These are phyloP conservation scores for Tricholoma sp. DNA, from an alignment of 768 basidiomycete species.

Conservation along the genomic window DNA sequence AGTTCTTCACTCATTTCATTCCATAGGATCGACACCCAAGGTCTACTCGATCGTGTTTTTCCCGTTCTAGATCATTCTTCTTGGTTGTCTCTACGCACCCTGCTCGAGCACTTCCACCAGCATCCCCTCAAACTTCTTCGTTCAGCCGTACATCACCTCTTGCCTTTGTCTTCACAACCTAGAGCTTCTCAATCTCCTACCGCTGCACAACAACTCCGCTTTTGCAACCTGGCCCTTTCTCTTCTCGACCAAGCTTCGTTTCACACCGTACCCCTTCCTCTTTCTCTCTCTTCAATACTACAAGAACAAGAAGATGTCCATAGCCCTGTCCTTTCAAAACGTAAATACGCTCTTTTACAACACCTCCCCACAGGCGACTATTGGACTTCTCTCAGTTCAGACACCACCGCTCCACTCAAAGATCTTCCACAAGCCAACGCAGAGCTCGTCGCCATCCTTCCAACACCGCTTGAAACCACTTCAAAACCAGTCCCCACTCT, in stretches of 20 bases:
- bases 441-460: conserved; percentile 71
- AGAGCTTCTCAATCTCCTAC: conserved; percentile 60
- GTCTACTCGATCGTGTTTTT: conserved; percentile 77
- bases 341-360: conserved; percentile 74
- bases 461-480: conserved; percentile 46
- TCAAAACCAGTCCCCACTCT: conserved; percentile 41
- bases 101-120: conserved; percentile 48
- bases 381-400: conserved; percentile 68
- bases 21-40: conserved; percentile 63
- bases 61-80: conserved; percentile 41
- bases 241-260: conserved; percentile 69
- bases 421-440: conserved; percentile 60
- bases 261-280: conserved; percentile 37
- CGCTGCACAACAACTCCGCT: conserved; percentile 65
- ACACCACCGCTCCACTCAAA: conserved; percentile 38
- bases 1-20: conserved; percentile 2
- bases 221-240: conserved; percentile 68
- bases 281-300: conserved; percentile 42
- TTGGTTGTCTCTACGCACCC: conserved; percentile 47
- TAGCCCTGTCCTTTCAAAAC: conserved; percentile 26
- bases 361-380: conserved; percentile 72
- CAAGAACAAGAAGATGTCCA: conserved; percentile 5
- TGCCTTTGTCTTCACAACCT: conserved; percentile 63
- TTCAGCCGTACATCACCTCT: conserved; percentile 62
- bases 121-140: conserved; percentile 53